A percentile compares a stretch with the other conserved stretches of the same genome.
These are phyloP conservation scores for Warburgia ugandensis DNA, from an alignment of 164 flowering plant species.

Conservation along the genomic window DNA sequence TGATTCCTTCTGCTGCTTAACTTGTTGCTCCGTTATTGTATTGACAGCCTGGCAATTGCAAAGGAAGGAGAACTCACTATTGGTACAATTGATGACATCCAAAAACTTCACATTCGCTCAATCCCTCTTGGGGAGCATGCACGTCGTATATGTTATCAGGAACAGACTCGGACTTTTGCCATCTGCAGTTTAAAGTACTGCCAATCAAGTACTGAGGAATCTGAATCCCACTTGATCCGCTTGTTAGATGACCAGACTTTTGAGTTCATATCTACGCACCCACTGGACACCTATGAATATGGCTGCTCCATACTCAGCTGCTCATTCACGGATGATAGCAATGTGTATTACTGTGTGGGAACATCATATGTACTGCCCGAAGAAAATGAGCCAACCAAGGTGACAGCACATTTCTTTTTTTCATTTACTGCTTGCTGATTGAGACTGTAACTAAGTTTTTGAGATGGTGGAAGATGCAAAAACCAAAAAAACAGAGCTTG, in stretches of 20 bases:
- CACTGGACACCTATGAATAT: constrained; percentile 78
- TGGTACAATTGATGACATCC: constrained; percentile 97
- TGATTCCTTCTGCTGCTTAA: background rate
- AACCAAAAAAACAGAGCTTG: too few species aligned
- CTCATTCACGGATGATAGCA: constrained; percentile 85
- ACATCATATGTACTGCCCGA: constrained; percentile 96
- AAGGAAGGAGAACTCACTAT: constrained; percentile 97
- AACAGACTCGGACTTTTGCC: constrained; percentile 86
- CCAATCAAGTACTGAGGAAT: constrained; percentile 66
- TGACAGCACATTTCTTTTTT: constrained; percentile 6
- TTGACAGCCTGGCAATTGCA: constrained; percentile 91
- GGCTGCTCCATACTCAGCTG: constrained; percentile 95
- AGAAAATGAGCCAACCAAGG: constrained; percentile 95
- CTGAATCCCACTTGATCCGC: constrained; percentile 79
- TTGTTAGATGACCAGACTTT: constrained; percentile 92
- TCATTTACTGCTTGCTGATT: background rate
- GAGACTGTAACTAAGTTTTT: too few species aligned
- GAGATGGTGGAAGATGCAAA: too few species aligned
- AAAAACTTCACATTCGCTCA: constrained; percentile 95
- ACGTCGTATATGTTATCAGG: constrained; percentile 93
- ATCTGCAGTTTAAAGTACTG: constrained; percentile 67
- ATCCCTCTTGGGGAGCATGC: constrained; percentile 97
- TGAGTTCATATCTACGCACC: constrained; percentile 74
- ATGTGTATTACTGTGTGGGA: constrained; percentile 89
- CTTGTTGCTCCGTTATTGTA: background rate